Conservation (phyloP, 2,329 filamentous ascomycete genomes). For the Curvularia sp. region DNA sequence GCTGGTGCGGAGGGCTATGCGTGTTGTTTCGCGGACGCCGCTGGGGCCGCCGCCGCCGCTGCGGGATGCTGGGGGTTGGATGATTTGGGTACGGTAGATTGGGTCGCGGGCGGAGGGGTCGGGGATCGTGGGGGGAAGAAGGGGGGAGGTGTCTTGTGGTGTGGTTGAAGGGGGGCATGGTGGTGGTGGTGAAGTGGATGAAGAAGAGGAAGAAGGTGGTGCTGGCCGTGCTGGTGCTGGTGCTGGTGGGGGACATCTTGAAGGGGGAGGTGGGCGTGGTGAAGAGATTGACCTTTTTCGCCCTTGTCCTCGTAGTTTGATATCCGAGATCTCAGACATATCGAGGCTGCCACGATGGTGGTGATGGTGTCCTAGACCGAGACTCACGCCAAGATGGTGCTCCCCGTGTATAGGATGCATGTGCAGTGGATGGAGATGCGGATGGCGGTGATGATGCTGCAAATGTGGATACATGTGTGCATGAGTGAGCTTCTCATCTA, state of each 20-base stretch:
- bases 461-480: constrained; percentile 30
- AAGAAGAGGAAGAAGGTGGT: constrained; percentile 7
- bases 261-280: constrained; percentile 25
- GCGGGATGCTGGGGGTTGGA: constrained; percentile 24
- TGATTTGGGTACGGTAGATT: constrained; percentile 42
- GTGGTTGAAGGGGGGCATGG: neutral
- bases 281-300: constrained; percentile 24
- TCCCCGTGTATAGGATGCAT: constrained; percentile 34
- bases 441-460: constrained; percentile 28
- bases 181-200: neutral
- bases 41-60: neutral
- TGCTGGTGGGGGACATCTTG: constrained; percentile 6
- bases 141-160: neutral
- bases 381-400: constrained; percentile 9
- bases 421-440: constrained; percentile 37
- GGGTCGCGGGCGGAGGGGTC: constrained; percentile 24
- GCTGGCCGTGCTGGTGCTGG: constrained; percentile 9
- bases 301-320: constrained; percentile 32
- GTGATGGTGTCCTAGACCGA: constrained; percentile 15
- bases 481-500: constrained; percentile 29
- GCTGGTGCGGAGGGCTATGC: constrained; percentile 32
- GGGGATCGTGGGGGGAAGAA: neutral
- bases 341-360: constrained; percentile 8
- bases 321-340: constrained; percentile 3
- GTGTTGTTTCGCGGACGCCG: constrained; percentile 36